These are phyloP conservation scores for Crithidia fasciculata DNA, from an alignment of 208 protist genomes.

Conservation along the genomic window DNA sequence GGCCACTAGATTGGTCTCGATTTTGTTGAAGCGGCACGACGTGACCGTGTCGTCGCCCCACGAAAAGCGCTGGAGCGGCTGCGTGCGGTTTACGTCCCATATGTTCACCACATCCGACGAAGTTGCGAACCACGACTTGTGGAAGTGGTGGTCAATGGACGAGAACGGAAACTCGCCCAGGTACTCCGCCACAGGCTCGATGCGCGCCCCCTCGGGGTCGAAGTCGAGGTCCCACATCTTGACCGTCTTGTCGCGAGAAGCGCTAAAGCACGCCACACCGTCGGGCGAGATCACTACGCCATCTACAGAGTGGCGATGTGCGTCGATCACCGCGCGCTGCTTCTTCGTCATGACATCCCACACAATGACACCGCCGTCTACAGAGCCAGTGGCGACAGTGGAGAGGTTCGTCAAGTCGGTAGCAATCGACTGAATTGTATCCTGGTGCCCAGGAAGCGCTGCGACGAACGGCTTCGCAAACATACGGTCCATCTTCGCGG, in stretches of 20 bases:
- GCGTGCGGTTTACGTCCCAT: constrained; percentile 94
- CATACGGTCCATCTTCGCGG: constrained; percentile 96
- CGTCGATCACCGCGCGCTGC: constrained; percentile 71
- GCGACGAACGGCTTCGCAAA: constrained; percentile 97
- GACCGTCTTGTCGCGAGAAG: constrained; percentile 95
- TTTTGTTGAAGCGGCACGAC: constrained; percentile 94
- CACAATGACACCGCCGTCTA: constrained; percentile 90
- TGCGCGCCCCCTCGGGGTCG: constrained; percentile 31
- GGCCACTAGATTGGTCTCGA: constrained; percentile 92
- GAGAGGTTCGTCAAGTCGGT: constrained; percentile 88
- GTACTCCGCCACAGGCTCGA: constrained; percentile 87
- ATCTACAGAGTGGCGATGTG: constrained; percentile 95
- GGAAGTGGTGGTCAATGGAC: constrained; percentile 93
- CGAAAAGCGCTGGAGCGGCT: constrained; percentile 93
- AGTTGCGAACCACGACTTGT: constrained; percentile 92
- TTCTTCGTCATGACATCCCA: constrained; percentile 89
- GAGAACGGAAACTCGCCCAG: constrained; percentile 93
- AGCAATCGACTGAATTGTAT: constrained; percentile 93
- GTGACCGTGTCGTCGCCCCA: constrained; percentile 95
- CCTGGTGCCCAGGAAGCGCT: constrained; percentile 87
- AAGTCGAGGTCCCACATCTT: constrained; percentile 96
- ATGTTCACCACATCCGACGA: constrained; percentile 91
- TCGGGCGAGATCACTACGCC: constrained; percentile 91
- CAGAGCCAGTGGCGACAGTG: constrained; percentile 81
- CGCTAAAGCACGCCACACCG: constrained; percentile 92